These are phyloP conservation scores for Stagonosporopsis vannaccii DNA, from an alignment of 2,329 filamentous ascomycete species.

Conservation along the genomic window DNA sequence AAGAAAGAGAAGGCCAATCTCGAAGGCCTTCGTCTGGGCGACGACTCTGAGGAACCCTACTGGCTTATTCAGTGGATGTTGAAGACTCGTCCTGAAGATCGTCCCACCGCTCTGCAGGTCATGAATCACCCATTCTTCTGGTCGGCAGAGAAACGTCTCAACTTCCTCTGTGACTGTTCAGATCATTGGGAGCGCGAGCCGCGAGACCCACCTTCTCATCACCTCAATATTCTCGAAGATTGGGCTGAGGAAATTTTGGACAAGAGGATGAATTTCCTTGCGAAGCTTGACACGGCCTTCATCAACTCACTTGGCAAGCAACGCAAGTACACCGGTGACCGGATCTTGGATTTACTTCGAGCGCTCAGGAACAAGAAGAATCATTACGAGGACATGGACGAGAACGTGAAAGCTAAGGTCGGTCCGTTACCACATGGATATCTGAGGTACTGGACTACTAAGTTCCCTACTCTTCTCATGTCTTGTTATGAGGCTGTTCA, in stretches of 20 bases:
- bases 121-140: constrained; percentile 98
- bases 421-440: constrained; percentile 82
- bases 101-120: constrained; percentile 78
- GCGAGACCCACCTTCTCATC: constrained; percentile 77
- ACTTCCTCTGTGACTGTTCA: constrained; percentile 94
- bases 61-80: constrained; percentile 88
- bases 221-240: constrained; percentile 66
- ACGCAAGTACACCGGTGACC: constrained; percentile 87
- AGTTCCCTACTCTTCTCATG: constrained; percentile 81
- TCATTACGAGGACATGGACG: constrained; percentile 96
- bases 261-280: constrained; percentile 78
- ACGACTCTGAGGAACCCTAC: constrained; percentile 85
- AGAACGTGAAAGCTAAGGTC: constrained; percentile 75
- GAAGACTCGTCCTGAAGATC: constrained; percentile 67
- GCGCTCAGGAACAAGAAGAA: constrained; percentile 96
- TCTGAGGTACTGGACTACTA: constrained; percentile 79
- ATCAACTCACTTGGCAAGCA: constrained; percentile 91
- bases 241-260: constrained; percentile 56
- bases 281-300: constrained; percentile 77
- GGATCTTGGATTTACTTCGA: constrained; percentile 84
- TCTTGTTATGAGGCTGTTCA: constrained; percentile 78
- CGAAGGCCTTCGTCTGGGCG: constrained; percentile 76
- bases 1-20: constrained; percentile 85
- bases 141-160: constrained; percentile 84
- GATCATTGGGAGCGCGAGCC: constrained; percentile 96